phyloP scores from a whole-genome alignment of 129 eudicot species.

The Flaveria robusta region DNA sequence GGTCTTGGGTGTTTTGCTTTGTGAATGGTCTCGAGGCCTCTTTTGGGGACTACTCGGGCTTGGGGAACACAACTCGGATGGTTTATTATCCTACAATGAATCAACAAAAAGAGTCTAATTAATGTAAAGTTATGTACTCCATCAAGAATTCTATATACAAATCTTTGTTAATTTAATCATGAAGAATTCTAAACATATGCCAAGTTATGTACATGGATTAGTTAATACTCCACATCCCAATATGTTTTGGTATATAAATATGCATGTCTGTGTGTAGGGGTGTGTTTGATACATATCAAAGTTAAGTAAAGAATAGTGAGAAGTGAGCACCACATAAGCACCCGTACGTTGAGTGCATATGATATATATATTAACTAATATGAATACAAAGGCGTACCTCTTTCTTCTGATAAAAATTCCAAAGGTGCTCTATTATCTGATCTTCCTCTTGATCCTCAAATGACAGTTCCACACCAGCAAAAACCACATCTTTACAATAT shows the following conservation, averaged over 20 bases:
- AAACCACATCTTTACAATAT: slow-evolving; percentile 70
- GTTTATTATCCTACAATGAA: slow-evolving; percentile 34
- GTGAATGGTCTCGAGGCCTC: slow-evolving; percentile 44
- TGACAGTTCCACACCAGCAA: slow-evolving; percentile 61
- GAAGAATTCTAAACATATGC: background rate
- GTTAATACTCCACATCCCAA: no score
- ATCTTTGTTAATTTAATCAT: background rate
- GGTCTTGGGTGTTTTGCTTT: slow-evolving; percentile 24
- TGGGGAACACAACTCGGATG: slow-evolving; percentile 20
- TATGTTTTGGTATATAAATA: no score
- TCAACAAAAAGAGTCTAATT: background rate
- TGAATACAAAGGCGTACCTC: slow-evolving; percentile 40
- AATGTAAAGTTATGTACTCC: background rate
- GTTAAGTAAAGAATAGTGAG: background rate
- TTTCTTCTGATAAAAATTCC: slow-evolving; percentile 56
- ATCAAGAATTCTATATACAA: background rate
- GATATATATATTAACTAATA: background rate
- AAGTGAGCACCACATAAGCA: background rate
- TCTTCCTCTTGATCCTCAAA: slow-evolving; percentile 61
- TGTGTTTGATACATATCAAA: background rate
- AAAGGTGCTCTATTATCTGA: slow-evolving; percentile 51
- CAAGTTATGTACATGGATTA: no score
- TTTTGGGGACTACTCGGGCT: slow-evolving; percentile 36
- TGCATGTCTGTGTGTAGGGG: no score
- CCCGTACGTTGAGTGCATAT: background rate